Conservation (phyloP, 2,329 filamentous ascomycete species). For the Aspergillus calidoustus region DNA sequence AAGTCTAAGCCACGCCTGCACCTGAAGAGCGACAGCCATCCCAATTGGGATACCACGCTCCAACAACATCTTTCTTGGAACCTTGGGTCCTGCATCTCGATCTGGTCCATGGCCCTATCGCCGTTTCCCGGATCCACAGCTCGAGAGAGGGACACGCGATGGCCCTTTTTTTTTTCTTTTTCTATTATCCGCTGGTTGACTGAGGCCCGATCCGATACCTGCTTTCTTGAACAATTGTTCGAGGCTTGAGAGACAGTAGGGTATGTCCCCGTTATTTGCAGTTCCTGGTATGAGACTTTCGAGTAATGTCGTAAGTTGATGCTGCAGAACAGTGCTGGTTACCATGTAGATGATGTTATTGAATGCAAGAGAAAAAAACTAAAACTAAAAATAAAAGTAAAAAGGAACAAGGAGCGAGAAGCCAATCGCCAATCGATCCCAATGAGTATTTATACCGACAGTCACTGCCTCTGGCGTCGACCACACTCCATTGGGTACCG, state of each 20-base stretch:
- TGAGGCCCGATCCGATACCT: conserved; percentile 1
- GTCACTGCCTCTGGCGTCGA: neutral
- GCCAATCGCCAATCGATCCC: neutral
- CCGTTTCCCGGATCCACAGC: conserved; percentile 24
- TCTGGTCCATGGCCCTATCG: conserved; percentile 20
- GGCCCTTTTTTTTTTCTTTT: conserved; percentile 19
- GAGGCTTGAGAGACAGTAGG: neutral
- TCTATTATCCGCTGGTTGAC: conserved; percentile 18
- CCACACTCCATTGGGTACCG: conserved; percentile 23
- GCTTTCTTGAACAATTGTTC: neutral
- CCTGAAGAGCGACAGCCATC: neutral
- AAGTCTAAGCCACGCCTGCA: conserved; percentile 4
- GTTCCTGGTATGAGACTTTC: neutral
- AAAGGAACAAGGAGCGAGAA: conserved; percentile 7
- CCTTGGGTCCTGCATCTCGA: conserved; percentile 18
- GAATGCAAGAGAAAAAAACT: conserved; percentile 6
- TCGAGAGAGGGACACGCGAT: conserved; percentile 26
- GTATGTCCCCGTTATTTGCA: neutral
- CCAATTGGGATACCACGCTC: neutral
- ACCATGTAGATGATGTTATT: neutral
- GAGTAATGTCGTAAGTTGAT: neutral
- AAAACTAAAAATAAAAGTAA: conserved; percentile 6
- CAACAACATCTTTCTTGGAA: neutral
- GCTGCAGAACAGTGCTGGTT: neutral
- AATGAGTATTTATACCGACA: conserved; percentile 10